Conservation (phyloP, 352 stramenopile genomes). For the Globisporangium perplexum region DNA sequence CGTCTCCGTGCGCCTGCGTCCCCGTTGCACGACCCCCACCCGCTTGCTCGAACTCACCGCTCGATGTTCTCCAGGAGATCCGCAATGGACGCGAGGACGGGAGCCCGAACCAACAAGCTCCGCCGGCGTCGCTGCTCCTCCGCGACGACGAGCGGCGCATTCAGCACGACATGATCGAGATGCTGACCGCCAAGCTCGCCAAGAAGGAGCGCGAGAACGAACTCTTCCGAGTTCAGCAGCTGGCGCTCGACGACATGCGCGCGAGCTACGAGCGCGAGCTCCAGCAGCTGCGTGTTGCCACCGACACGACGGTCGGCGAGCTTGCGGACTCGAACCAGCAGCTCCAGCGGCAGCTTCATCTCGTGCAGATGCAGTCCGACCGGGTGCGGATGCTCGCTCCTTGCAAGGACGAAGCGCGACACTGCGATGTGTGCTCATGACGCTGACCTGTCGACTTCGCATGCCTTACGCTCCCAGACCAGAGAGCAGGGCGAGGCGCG, state of each 20-base stretch:
- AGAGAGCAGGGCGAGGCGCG: slow-evolving; percentile 29
- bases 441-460: not conserved
- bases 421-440: no score
- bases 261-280: slow-evolving; percentile 18
- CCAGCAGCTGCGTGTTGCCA: slow-evolving; percentile 23
- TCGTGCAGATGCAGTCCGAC: slow-evolving; percentile 32
- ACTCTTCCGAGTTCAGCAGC: slow-evolving; percentile 31
- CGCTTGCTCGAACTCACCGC: not conserved
- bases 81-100: slow-evolving; percentile 15
- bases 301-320: slow-evolving; percentile 11
- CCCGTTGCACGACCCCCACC: not conserved
- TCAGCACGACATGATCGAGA: slow-evolving; percentile 55
- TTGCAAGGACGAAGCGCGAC: not conserved
- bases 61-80: slow-evolving; percentile 21
- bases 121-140: slow-evolving; percentile 20
- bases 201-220: slow-evolving; percentile 66
- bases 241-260: slow-evolving; percentile 12
- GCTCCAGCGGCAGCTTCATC: slow-evolving; percentile 29
- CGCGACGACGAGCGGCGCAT: slow-evolving; percentile 49
- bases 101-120: slow-evolving; percentile 17
- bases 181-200: slow-evolving; percentile 51
- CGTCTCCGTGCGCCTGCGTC: slow-evolving; percentile 39
- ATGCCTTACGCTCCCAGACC: slow-evolving; percentile 8
- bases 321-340: slow-evolving; percentile 29
- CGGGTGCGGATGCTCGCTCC: slow-evolving; percentile 16